Percentiles rank a stretch among this genome's conserved stretches.
These are phyloP conservation scores for Abelmoschus esculentus DNA, from an alignment of 345 rosid genomes.

Conservation along the genomic window DNA sequence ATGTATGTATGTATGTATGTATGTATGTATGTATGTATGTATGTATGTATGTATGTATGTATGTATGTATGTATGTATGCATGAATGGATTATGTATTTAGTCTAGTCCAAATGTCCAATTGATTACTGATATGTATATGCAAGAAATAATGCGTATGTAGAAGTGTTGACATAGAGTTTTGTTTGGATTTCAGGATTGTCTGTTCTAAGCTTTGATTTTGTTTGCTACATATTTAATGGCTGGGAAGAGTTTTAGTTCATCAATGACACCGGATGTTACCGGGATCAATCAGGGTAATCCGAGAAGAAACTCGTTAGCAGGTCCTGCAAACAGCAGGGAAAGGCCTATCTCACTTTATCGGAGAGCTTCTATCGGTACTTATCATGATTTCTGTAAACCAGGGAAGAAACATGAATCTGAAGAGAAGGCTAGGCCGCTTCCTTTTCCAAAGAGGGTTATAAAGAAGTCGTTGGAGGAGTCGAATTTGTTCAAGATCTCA, in stretches of 20 bases:
- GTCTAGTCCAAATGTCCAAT: too few relatives aligned
- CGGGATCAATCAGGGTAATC: slow-evolving; percentile 19
- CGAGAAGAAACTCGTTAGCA: slow-evolving; percentile 40
- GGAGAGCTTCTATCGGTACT: slow-evolving; percentile 63
- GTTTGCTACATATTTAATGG: slow-evolving; percentile 29
- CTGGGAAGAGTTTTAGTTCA: slow-evolving; percentile 28
- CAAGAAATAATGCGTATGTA: not conserved
- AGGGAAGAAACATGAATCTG: slow-evolving; percentile 42
- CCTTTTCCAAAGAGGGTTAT: slow-evolving; percentile 30
- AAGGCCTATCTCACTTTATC: slow-evolving; percentile 44
- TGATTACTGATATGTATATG: too few relatives aligned
- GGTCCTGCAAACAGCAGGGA: slow-evolving; percentile 30
- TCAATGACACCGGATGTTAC: slow-evolving; percentile 23
- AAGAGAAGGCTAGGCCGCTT: slow-evolving; percentile 32
- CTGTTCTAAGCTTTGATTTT: not conserved
- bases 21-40: too few relatives aligned
- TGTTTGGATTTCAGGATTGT: slow-evolving; percentile 11
- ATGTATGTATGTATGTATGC: not conserved
- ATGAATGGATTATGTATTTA: not conserved
- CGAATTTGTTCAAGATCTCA: slow-evolving; percentile 19
- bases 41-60: not conserved
- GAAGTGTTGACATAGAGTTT: not conserved
- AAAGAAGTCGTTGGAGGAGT: slow-evolving; percentile 24
- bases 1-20: too few relatives aligned
- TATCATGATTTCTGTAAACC: slow-evolving; percentile 82